Evolutionary conservation across 2,329 filamentous ascomycete genomes (phyloP).

Genomic region (Hirsutella rhossiliensis): DNA sequence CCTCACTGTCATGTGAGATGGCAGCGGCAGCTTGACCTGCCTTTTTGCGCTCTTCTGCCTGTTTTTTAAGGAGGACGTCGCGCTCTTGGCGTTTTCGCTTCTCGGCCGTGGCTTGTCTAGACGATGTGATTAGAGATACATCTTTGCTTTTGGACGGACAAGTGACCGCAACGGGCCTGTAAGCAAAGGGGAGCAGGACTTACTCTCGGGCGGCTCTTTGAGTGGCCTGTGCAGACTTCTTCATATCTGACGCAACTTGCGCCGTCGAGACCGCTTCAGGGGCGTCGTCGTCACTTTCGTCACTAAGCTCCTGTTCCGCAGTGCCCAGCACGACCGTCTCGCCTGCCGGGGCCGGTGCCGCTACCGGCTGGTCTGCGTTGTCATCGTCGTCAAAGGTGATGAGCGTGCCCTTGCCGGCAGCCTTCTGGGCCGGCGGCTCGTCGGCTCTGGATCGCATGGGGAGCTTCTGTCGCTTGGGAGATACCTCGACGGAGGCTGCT

Average conservation of each 20-base stretch:
- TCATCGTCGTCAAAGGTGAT: constrained; percentile 23
- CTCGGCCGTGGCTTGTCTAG: constrained; percentile 35
- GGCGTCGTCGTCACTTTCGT: constrained; percentile 40
- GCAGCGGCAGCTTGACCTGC: constrained; percentile 11
- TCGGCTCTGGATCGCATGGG: constrained; percentile 22
- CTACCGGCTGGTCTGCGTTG: constrained; percentile 11
- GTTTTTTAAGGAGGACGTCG: constrained; percentile 40
- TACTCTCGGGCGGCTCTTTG: constrained; percentile 40
- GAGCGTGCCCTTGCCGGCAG: constrained; percentile 13
- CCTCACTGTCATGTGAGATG: constrained; percentile 8
- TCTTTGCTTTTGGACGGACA: background rate
- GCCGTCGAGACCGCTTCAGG: constrained; percentile 46
- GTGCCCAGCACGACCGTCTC: constrained; percentile 11
- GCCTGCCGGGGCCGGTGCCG: background rate
- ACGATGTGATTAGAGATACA: background rate
- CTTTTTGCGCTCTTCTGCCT: constrained; percentile 38
- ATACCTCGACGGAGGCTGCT: constrained; percentile 5
- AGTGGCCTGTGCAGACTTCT: constrained; percentile 32
- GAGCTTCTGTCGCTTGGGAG: constrained; percentile 15
- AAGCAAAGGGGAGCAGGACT: constrained; percentile 9
- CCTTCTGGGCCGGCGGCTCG: constrained; percentile 5
- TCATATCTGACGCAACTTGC: constrained; percentile 32
- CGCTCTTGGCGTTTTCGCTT: constrained; percentile 45
- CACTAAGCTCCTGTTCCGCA: constrained; percentile 20
- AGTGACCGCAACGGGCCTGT: background rate